Evolutionary conservation across 352 stramenopile genomes (phyloP).

Genomic region (Phytopythium chamaehyphon): DNA sequence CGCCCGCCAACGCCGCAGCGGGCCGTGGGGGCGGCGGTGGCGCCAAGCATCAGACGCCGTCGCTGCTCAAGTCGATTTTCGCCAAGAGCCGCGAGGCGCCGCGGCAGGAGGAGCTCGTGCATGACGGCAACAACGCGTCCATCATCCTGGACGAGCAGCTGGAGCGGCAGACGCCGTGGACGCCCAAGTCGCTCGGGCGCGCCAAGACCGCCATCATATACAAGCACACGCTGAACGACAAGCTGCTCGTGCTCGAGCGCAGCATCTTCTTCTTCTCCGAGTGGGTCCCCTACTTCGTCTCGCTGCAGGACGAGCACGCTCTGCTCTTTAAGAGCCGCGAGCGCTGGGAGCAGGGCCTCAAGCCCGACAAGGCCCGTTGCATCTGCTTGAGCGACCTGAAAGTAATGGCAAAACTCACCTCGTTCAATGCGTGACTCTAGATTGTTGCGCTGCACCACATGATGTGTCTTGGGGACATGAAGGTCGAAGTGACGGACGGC

Average conservation of each 20-base stretch:
- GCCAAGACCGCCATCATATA: constrained; percentile 86
- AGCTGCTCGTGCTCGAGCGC: constrained; percentile 66
- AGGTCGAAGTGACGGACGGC: constrained; percentile 56
- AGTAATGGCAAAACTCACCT: not conserved
- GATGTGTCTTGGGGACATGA: constrained; percentile 82
- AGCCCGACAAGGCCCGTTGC: constrained; percentile 62
- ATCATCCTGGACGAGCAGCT: constrained; percentile 57
- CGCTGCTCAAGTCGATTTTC: constrained; percentile 35
- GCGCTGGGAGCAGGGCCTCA: constrained; percentile 78
- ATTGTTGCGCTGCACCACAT: constrained; percentile 67
- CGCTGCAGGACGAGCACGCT: constrained; percentile 73
- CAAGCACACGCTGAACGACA: constrained; percentile 88
- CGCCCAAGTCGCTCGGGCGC: constrained; percentile 76
- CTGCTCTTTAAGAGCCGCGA: constrained; percentile 77
- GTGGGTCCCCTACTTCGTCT: constrained; percentile 81
- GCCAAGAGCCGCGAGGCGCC: constrained; percentile 16
- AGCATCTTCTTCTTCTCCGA: constrained; percentile 85
- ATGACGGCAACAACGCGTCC: constrained; percentile 80
- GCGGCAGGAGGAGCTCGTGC: constrained; percentile 30
- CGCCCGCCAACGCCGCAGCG: not conserved
- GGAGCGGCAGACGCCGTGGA: constrained; percentile 62
- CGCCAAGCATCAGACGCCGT: constrained; percentile 9
- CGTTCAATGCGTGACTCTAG: constrained; percentile 16
- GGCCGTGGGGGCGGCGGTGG: not conserved
- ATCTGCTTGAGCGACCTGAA: not conserved